These are phyloP conservation scores for Aethionema arabicum DNA, from an alignment of 345 rosid genomes.

Conservation along the genomic window DNA sequence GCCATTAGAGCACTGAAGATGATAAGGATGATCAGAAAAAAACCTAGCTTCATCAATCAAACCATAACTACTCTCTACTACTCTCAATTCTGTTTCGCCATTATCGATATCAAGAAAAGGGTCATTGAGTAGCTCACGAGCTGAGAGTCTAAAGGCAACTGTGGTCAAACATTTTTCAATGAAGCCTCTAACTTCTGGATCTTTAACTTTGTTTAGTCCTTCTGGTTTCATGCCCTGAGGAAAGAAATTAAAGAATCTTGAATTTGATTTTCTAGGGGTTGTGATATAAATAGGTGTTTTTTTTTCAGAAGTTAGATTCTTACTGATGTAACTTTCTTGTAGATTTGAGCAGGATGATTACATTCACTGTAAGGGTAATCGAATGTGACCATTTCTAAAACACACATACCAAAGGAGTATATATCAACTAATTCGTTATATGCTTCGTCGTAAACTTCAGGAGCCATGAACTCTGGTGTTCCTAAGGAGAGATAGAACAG, in stretches of 20 bases:
- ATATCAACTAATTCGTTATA: constrained; percentile 91
- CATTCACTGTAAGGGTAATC: constrained; percentile 97
- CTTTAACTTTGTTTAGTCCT: constrained; percentile 75
- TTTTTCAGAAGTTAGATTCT: constrained; percentile 33
- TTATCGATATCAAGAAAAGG: constrained; percentile 70
- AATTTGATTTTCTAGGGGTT: background rate
- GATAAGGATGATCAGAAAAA: constrained; percentile 46
- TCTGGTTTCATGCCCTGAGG: constrained; percentile 90
- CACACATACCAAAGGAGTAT: constrained; percentile 96
- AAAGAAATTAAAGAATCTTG: background rate
- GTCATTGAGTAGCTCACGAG: constrained; percentile 77
- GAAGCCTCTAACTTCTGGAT: constrained; percentile 71
- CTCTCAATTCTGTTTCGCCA: constrained; percentile 45
- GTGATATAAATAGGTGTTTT: background rate
- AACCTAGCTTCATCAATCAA: constrained; percentile 42
- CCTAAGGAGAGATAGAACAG: constrained; percentile 39
- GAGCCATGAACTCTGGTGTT: constrained; percentile 99
- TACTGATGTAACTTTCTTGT: constrained; percentile 93
- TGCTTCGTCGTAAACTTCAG: constrained; percentile 89
- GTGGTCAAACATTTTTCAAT: constrained; percentile 92
- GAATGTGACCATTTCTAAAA: constrained; percentile 92
- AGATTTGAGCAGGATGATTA: constrained; percentile 88
- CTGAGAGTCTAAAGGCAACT: constrained; percentile 78
- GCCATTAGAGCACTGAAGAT: constrained; percentile 38
- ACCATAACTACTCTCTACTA: constrained; percentile 32